phyloP scores from a whole-genome alignment of 2,329 filamentous ascomycete genomes.

The Xylaria digitata region DNA sequence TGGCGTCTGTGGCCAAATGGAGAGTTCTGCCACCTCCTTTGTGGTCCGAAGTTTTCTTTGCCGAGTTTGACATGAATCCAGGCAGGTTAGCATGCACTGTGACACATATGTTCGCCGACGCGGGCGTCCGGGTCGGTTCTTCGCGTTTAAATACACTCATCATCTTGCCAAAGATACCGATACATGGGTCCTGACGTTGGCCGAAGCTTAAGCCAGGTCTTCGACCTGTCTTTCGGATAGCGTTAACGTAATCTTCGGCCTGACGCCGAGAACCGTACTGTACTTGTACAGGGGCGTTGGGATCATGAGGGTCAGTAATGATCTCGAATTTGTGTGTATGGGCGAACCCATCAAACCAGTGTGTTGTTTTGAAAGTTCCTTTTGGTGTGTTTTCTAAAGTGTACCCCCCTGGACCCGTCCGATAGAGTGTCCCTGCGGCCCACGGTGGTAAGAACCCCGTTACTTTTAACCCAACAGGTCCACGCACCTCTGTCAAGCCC shows the following conservation, averaged over 20 bases:
- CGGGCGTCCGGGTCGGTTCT: slow-evolving; percentile 44
- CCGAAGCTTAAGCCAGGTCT: slow-evolving; percentile 72
- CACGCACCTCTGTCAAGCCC: slow-evolving; percentile 71
- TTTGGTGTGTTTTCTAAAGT: slow-evolving; percentile 67
- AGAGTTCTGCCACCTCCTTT: slow-evolving; percentile 58
- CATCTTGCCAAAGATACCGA: slow-evolving; percentile 77
- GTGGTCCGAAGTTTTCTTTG: slow-evolving; percentile 49
- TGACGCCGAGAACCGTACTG: slow-evolving; percentile 78
- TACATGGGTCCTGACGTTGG: slow-evolving; percentile 78
- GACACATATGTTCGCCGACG: slow-evolving; percentile 71
- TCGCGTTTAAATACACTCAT: slow-evolving; percentile 66
- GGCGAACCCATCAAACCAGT: slow-evolving; percentile 86
- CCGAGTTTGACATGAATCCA: slow-evolving; percentile 55
- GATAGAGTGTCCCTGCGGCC: slow-evolving; percentile 76
- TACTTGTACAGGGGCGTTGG: slow-evolving; percentile 57
- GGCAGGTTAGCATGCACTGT: slow-evolving; percentile 74
- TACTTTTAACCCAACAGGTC: slow-evolving; percentile 72
- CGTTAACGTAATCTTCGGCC: slow-evolving; percentile 70
- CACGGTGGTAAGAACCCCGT: slow-evolving; percentile 76
- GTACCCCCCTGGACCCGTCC: slow-evolving; percentile 77
- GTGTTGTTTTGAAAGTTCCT: slow-evolving; percentile 70
- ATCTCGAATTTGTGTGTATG: slow-evolving; percentile 80
- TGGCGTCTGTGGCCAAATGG: slow-evolving; percentile 68
- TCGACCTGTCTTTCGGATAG: slow-evolving; percentile 69
- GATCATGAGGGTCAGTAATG: slow-evolving; percentile 50